These are phyloP conservation scores for Volutella citrinella DNA, from an alignment of 2,329 filamentous ascomycete species.

Conservation along the genomic window DNA sequence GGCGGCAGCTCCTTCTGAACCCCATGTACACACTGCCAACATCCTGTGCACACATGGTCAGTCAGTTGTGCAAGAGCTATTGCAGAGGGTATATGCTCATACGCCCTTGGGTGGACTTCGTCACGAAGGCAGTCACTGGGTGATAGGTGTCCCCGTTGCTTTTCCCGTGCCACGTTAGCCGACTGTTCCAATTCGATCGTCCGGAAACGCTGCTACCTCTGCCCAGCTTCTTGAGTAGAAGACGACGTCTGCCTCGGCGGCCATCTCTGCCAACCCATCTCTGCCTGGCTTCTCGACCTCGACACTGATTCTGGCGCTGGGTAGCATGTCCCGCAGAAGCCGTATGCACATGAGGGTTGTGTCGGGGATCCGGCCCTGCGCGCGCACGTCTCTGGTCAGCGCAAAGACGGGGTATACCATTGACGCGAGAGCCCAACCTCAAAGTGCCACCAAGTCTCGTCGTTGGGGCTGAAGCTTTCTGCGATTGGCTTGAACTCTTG, in stretches of 20 bases:
- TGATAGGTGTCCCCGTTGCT: conserved; percentile 40
- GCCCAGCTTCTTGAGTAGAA: conserved; percentile 73
- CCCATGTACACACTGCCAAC: conserved; percentile 58
- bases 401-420: conserved; percentile 1
- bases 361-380: conserved; percentile 61
- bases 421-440: conserved; percentile 45
- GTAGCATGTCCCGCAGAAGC: conserved; percentile 46
- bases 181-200: too few species aligned
- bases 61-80: conserved; percentile 10
- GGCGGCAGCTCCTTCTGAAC: conserved; percentile 43
- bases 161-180: conserved; percentile 7
- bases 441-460: conserved; percentile 66
- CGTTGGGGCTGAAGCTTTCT: conserved; percentile 32
- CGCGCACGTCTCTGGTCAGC: conserved; percentile 12
- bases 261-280: conserved; percentile 55
- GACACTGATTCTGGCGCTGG: conserved; percentile 56
- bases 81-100: conserved; percentile 15
- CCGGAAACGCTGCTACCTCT: too few species aligned
- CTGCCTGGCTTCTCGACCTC: conserved; percentile 70
- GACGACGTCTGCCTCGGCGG: conserved; percentile 63
- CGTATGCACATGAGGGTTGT: conserved; percentile 58
- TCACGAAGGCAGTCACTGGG: conserved; percentile 49
- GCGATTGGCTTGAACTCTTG: conserved; percentile 54
- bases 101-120: conserved; percentile 42
- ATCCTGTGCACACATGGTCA: conserved; percentile 33